A percentile compares a stretch with the other conserved stretches of the same genome.
Conservation (phyloP, 345 rosid species). For the Euclidium syriacum region DNA sequence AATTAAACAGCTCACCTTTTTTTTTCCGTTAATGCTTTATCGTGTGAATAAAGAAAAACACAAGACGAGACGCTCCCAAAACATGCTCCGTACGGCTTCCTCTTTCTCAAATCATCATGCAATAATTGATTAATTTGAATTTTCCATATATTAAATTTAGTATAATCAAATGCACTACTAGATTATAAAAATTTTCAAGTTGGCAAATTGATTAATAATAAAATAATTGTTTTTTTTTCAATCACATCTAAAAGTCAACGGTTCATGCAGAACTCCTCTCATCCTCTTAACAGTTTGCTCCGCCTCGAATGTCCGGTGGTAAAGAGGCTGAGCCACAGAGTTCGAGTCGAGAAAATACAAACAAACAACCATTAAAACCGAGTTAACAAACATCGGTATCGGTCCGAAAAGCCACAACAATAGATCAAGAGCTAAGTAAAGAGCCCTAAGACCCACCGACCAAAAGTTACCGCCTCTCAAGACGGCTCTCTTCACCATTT, state of each 20-base stretch:
- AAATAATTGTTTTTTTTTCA: neutral
- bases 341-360: constrained; percentile 50
- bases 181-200: constrained; percentile 2
- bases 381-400: constrained; percentile 60
- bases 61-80: constrained; percentile 19
- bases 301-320: constrained; percentile 30
- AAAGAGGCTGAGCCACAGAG: constrained; percentile 44
- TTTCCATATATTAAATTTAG: neutral
- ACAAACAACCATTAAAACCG: constrained; percentile 40
- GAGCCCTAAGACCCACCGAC: constrained; percentile 64
- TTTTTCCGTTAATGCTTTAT: constrained; percentile 13
- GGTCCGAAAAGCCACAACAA: constrained; percentile 86
- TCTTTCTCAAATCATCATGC: constrained; percentile 21
- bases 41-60: constrained; percentile 17
- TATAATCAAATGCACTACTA: neutral
- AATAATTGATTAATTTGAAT: neutral
- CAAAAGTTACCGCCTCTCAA: constrained; percentile 71
- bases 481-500: constrained; percentile 36
- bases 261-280: constrained; percentile 26
- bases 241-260: constrained; percentile 21
- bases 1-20: constrained; percentile 18
- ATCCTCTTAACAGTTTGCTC: constrained; percentile 25
- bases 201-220: constrained; percentile 12
- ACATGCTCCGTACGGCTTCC: constrained; percentile 32
- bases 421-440: constrained; percentile 61